These are phyloP conservation scores for Nigrospora sphaerica DNA, from an alignment of 2,329 filamentous ascomycete genomes.

Conservation along the genomic window DNA sequence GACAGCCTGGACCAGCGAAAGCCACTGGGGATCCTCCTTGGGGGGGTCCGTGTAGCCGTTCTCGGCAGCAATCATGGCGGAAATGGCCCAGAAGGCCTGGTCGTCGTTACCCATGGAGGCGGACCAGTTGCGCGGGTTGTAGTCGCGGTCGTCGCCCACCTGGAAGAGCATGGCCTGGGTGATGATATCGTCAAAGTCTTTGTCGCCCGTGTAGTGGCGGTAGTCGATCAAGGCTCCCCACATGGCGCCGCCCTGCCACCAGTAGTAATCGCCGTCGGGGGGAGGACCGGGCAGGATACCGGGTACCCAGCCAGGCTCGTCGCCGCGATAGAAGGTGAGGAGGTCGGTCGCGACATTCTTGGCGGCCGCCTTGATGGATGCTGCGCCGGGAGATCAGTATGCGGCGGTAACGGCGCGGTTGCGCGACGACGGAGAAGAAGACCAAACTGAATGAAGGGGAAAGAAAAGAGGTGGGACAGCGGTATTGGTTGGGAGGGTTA, in stretches of 20 bases:
- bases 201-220: constrained; percentile 60
- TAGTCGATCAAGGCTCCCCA: constrained; percentile 66
- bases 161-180: constrained; percentile 52
- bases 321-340: constrained; percentile 43
- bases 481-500: neutral
- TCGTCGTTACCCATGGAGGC: constrained; percentile 61
- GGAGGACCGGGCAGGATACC: constrained; percentile 53
- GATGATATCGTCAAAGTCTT: constrained; percentile 52
- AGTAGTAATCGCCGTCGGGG: constrained; percentile 55
- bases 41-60: constrained; percentile 54
- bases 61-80: constrained; percentile 61
- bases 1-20: constrained; percentile 61
- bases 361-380: constrained; percentile 38
- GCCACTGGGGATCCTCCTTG: constrained; percentile 47
- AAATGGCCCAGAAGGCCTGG: constrained; percentile 64
- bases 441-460: neutral
- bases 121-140: constrained; percentile 53
- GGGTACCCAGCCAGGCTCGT: constrained; percentile 42
- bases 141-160: constrained; percentile 46
- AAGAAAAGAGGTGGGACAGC: neutral
- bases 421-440: neutral
- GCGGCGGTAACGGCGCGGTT: neutral
- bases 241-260: constrained; percentile 67
- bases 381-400: constrained; percentile 18
- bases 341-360: constrained; percentile 41